phyloP scores from a whole-genome alignment of 140 eudicot genomes.

The Artemisia princeps region DNA sequence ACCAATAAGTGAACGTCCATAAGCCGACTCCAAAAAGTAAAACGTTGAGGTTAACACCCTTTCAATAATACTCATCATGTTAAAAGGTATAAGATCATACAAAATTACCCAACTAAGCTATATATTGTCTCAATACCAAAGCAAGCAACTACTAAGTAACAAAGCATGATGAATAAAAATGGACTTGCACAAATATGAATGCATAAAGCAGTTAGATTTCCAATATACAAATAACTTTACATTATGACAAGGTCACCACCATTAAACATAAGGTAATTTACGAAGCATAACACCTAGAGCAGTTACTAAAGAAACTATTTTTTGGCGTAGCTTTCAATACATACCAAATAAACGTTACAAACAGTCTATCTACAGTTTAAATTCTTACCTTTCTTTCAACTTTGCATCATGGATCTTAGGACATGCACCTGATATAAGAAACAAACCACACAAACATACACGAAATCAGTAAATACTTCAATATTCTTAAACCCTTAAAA shows the following conservation, averaged over 20 bases:
- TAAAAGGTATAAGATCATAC: not conserved
- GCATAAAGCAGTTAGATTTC: not conserved
- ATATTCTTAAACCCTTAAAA: not conserved
- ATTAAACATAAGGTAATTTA: not conserved
- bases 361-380: not conserved
- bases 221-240: not conserved
- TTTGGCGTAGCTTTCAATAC: not conserved
- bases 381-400: slow-evolving; percentile 84
- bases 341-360: not conserved
- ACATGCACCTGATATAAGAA: slow-evolving; percentile 56
- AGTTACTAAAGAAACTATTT: not conserved
- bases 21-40: no score
- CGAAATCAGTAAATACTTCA: no score
- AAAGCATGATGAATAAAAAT: slow-evolving; percentile 6
- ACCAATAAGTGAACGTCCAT: no score
- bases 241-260: slow-evolving; percentile 13
- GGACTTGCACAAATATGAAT: slow-evolving; percentile 1
- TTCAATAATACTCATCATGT: not conserved
- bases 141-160: slow-evolving; percentile 12
- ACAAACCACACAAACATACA: slow-evolving; percentile 15
- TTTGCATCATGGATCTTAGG: slow-evolving; percentile 81
- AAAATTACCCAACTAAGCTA: slow-evolving; percentile 5
- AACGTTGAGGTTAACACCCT: not conserved
- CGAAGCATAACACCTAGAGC: not conserved
- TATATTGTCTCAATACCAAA: slow-evolving; percentile 35